phyloP scores from a whole-genome alignment of 495 filamentous ascomycete genomes.

The Daldinia bambusicola region DNA sequence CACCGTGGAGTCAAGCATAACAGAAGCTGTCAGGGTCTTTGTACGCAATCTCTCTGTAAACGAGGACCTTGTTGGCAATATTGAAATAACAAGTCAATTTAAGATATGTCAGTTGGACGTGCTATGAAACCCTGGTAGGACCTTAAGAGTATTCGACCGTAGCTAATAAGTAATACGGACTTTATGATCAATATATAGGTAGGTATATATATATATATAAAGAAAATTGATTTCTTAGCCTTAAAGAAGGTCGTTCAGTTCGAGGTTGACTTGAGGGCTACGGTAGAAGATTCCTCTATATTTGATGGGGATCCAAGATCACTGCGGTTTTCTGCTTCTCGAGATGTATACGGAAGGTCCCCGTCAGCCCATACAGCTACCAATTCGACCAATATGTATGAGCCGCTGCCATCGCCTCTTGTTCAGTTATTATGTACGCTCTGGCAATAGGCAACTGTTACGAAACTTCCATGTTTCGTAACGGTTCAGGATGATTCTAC shows the following conservation, averaged over 20 bases:
- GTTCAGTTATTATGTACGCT: constrained; percentile 21
- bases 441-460: constrained; percentile 5
- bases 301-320: constrained; percentile 25
- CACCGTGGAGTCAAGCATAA: constrained; percentile 23
- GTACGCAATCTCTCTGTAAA: constrained; percentile 49
- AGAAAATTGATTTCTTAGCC: constrained; percentile 21
- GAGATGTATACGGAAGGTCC: constrained; percentile 20
- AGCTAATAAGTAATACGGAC: neutral
- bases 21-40: constrained; percentile 46
- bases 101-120: constrained; percentile 44
- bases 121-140: constrained; percentile 15
- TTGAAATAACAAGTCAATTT: constrained; percentile 52
- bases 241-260: constrained; percentile 36
- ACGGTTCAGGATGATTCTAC: neutral
- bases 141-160: neutral
- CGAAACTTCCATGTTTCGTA: neutral
- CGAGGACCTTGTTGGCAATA: constrained; percentile 49
- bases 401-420: neutral
- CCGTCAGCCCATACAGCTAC: constrained; percentile 12
- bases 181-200: constrained; percentile 24
- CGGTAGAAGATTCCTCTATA: constrained; percentile 16
- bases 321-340: constrained; percentile 20
- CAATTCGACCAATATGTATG: constrained; percentile 19
- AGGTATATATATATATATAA: too few relatives aligned
- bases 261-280: constrained; percentile 22